Percentiles rank a stretch among this genome's conserved stretches.
phyloP scores from a whole-genome alignment of 768 basidiomycete species.

The Rhizopogon roseolus region DNA sequence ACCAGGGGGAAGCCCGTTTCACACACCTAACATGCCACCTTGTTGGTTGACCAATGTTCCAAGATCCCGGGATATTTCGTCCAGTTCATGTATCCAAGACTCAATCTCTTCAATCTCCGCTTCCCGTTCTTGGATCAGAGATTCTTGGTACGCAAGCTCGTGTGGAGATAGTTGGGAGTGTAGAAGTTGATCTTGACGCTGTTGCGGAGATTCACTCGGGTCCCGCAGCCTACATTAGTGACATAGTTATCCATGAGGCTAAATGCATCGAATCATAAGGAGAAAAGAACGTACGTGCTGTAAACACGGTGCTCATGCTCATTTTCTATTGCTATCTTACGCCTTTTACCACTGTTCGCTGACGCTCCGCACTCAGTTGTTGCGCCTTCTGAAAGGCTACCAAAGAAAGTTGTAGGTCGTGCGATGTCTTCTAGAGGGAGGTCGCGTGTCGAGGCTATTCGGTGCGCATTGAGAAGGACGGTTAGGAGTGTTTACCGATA shows the following conservation, averaged over 20 bases:
- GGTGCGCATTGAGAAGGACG: neutral
- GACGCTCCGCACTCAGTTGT: slow-evolving; percentile 83
- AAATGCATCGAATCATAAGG: neutral
- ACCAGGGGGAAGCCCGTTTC: neutral
- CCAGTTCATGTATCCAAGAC: slow-evolving; percentile 90
- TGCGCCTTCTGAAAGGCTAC: slow-evolving; percentile 91
- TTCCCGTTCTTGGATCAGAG: slow-evolving; percentile 77
- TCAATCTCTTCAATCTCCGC: slow-evolving; percentile 95
- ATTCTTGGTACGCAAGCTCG: slow-evolving; percentile 95
- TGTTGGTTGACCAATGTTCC: slow-evolving; percentile 94
- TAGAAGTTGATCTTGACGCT: slow-evolving; percentile 66
- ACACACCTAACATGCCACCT: slow-evolving; percentile 88
- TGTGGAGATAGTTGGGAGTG: slow-evolving; percentile 78
- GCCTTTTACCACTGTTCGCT: slow-evolving; percentile 82
- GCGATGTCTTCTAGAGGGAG: slow-evolving; percentile 85
- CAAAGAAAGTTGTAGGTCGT: slow-evolving; percentile 87
- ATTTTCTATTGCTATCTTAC: slow-evolving; percentile 80
- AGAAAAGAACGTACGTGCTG: neutral
- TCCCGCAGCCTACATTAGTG: slow-evolving; percentile 12
- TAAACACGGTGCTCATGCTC: slow-evolving; percentile 35
- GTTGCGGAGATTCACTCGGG: slow-evolving; percentile 44
- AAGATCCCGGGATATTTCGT: slow-evolving; percentile 94
- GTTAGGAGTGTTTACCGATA: neutral
- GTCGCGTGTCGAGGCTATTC: slow-evolving; percentile 74
- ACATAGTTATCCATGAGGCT: neutral